phyloP scores from a whole-genome alignment of 768 basidiomycete species.

The Serendipita indica region DNA sequence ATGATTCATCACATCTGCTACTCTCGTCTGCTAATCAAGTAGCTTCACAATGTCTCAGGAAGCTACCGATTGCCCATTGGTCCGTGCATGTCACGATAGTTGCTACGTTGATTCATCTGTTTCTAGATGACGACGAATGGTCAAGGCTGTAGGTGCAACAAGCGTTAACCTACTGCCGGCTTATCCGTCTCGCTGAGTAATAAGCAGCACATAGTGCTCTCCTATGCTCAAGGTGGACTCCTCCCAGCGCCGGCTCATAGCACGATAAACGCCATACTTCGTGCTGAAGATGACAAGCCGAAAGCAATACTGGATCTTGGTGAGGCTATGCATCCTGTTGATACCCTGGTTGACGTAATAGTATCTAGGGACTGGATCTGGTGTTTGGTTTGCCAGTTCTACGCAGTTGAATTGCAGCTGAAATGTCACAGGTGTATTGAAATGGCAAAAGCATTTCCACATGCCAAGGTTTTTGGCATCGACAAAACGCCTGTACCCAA shows the following conservation, averaged over 20 bases:
- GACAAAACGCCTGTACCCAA: constrained; percentile 46
- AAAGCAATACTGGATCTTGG: constrained; percentile 1
- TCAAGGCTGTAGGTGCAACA: not conserved
- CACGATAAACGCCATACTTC: not conserved
- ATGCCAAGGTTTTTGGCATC: constrained; percentile 50
- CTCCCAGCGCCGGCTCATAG: not conserved
- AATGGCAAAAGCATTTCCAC: constrained; percentile 51
- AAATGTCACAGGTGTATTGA: constrained; percentile 44
- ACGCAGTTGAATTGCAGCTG: not conserved
- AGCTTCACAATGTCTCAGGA: no score
- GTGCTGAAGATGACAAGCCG: not conserved
- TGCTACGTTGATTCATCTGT: no score
- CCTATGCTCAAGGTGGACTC: not conserved
- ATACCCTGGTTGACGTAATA: not conserved
- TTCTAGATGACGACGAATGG: constrained; percentile 4
- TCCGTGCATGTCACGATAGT: no score
- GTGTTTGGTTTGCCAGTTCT: not conserved
- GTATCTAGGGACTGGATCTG: not conserved
- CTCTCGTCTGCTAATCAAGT: no score
- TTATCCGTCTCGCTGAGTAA: not conserved
- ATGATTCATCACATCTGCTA: no score
- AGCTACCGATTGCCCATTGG: no score
- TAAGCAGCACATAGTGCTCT: constrained; percentile 1
- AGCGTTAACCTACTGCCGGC: not conserved
- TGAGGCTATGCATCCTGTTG: not conserved